phyloP scores from a whole-genome alignment of 345 rosid species.

The Citrus mangshanensis region DNA sequence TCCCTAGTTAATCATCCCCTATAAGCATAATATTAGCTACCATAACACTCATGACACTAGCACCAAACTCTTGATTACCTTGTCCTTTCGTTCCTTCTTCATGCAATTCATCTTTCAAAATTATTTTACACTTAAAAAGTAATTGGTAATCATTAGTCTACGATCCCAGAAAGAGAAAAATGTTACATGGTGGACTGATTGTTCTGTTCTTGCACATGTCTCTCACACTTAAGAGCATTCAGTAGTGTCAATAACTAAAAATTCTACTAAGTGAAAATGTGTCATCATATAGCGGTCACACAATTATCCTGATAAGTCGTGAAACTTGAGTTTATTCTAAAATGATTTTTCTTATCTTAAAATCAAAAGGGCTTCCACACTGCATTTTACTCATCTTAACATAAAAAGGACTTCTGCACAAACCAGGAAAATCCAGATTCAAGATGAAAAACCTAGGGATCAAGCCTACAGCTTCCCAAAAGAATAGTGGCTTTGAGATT shows the following conservation, averaged over 20 bases:
- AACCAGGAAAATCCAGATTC: neutral
- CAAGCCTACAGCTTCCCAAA: neutral
- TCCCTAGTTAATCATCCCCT: neutral
- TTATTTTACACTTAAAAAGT: neutral
- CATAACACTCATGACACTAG: neutral
- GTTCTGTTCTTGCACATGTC: neutral
- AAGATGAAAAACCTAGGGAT: neutral
- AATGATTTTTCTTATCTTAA: neutral
- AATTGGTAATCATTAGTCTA: neutral
- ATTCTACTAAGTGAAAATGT: too few relatives aligned
- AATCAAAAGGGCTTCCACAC: neutral
- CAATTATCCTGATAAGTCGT: neutral
- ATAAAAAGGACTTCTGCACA: neutral
- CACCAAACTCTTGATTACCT: neutral
- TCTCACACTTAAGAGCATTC: too few relatives aligned
- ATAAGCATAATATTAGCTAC: neutral
- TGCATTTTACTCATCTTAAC: too few relatives aligned
- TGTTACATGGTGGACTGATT: neutral
- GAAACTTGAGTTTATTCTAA: neutral
- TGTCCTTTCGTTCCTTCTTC: neutral
- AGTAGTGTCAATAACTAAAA: too few relatives aligned
- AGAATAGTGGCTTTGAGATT: neutral
- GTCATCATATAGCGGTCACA: too few relatives aligned
- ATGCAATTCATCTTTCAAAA: neutral
- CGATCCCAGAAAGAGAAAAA: neutral